phyloP scores from a whole-genome alignment of 768 basidiomycete genomes.

The Boletus reticuloceps region DNA sequence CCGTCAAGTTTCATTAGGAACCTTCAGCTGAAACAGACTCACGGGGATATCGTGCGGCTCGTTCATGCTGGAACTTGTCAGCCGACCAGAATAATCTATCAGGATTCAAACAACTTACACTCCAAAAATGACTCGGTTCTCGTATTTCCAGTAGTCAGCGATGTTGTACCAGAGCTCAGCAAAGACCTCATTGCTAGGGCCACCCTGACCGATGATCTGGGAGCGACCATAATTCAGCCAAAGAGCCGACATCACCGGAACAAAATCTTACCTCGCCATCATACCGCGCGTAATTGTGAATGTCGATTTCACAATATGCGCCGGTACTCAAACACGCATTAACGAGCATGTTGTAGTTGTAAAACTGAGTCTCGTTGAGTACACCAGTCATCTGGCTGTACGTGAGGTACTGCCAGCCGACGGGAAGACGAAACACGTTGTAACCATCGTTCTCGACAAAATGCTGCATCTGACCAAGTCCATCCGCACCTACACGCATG shows the following conservation, averaged over 20 bases:
- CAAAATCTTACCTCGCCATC: constrained; percentile 37
- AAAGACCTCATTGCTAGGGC: constrained; percentile 53
- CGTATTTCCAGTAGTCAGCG: constrained; percentile 45
- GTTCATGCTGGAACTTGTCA: constrained; percentile 46
- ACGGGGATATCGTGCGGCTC: constrained; percentile 58
- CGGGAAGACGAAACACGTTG: constrained; percentile 59
- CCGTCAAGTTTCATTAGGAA: neutral
- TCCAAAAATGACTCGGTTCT: constrained; percentile 46
- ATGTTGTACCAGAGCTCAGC: constrained; percentile 52
- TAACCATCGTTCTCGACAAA: constrained; percentile 54
- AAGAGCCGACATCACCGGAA: neutral
- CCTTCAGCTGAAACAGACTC: neutral
- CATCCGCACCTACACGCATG: constrained; percentile 4
- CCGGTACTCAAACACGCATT: constrained; percentile 43
- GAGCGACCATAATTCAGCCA: neutral
- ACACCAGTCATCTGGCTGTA: constrained; percentile 37
- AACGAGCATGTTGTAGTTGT: constrained; percentile 48
- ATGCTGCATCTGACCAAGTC: constrained; percentile 56
- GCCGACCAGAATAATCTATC: neutral
- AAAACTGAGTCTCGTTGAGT: constrained; percentile 43
- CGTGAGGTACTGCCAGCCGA: constrained; percentile 57
- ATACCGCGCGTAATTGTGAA: constrained; percentile 62
- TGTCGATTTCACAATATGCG: constrained; percentile 53
- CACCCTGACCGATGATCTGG: constrained; percentile 61
- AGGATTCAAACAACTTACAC: constrained; percentile 33